phyloP scores from a whole-genome alignment of 441 rosid species.

The Adansonia gregorii region DNA sequence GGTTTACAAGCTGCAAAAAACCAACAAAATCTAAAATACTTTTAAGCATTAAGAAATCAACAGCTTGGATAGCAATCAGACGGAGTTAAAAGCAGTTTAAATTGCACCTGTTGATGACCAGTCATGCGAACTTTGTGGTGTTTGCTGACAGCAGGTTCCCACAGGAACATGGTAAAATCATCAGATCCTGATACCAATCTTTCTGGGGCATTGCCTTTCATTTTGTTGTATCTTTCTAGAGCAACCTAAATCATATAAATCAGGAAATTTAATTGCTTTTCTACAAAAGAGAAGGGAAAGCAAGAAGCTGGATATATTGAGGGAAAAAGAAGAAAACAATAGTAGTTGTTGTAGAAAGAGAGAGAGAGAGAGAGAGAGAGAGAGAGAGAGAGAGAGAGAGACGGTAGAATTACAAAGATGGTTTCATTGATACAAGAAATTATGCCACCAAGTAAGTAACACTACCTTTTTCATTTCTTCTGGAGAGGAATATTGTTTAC shows the following conservation, averaged over 20 bases:
- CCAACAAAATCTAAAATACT: constrained; percentile 21
- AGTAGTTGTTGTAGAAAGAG: background rate
- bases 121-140: constrained; percentile 89
- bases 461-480: constrained; percentile 90
- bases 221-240: constrained; percentile 75
- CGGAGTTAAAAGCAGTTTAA: constrained; percentile 13
- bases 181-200: constrained; percentile 97
- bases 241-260: constrained; percentile 54
- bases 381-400: background rate
- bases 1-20: constrained; percentile 84
- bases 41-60: constrained; percentile 8
- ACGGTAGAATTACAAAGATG: constrained; percentile 6
- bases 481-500: constrained; percentile 75
- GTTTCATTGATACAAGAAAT: constrained; percentile 7
- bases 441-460: background rate
- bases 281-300: background rate
- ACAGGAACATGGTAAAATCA: constrained; percentile 96
- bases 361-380: background rate
- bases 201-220: constrained; percentile 87
- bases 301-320: constrained; percentile 2
- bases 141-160: constrained; percentile 94
- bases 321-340: background rate
- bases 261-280: constrained; percentile 13
- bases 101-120: constrained; percentile 87
- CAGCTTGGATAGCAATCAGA: constrained; percentile 20